Conservation (phyloP, 2,329 filamentous ascomycete species). For the Zopfia rhizophila region DNA sequence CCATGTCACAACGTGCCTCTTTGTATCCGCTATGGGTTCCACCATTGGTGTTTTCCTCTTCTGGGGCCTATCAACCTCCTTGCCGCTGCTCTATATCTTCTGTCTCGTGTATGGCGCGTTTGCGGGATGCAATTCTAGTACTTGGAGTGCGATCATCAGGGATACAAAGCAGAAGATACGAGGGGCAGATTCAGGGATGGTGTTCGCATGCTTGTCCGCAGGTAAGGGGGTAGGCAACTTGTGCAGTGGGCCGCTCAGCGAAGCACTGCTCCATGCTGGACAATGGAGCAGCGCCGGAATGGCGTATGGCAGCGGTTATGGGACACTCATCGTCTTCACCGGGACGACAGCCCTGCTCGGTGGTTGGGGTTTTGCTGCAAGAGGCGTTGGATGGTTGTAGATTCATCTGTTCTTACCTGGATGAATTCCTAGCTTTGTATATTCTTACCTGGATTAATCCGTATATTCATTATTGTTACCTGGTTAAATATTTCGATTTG, state of each 20-base stretch:
- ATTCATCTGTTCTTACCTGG: not conserved
- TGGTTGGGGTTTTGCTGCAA: conserved; percentile 41
- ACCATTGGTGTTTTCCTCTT: conserved; percentile 54
- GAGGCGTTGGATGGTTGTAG: conserved; percentile 44
- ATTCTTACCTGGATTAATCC: too few species aligned
- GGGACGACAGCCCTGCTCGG: conserved; percentile 44
- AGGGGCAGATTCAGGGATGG: conserved; percentile 58
- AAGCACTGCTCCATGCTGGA: conserved; percentile 53
- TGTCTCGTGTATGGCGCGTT: conserved; percentile 56
- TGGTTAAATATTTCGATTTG: not conserved
- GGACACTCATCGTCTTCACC: conserved; percentile 50
- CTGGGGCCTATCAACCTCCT: conserved; percentile 57
- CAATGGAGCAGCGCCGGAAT: conserved; percentile 46
- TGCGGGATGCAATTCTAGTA: conserved; percentile 52
- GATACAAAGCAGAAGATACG: conserved; percentile 51
- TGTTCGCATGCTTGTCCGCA: conserved; percentile 60
- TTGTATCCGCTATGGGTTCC: conserved; percentile 50
- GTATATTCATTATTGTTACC: too few species aligned
- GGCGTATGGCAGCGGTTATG: conserved; percentile 54
- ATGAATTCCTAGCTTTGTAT: too few species aligned
- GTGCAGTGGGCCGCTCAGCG: conserved; percentile 62
- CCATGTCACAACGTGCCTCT: conserved; percentile 51
- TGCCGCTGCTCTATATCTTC: conserved; percentile 55
- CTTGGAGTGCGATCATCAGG: conserved; percentile 59
- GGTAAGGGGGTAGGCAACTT: conserved; percentile 64